Evolutionary conservation across 441 rosid species (phyloP).

Genomic region (Pelargonium fulgidum): DNA sequence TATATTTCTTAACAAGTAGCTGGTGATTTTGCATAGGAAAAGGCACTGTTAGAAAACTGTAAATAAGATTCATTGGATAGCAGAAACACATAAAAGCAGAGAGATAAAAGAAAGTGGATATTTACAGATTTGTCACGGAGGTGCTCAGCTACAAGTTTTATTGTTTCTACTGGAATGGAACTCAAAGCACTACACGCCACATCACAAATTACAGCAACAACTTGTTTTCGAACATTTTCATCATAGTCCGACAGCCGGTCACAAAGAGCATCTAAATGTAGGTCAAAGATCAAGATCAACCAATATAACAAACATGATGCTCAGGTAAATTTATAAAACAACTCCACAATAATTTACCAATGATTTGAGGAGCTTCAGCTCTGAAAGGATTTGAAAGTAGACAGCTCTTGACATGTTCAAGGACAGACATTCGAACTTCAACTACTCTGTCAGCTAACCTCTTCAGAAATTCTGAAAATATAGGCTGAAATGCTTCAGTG

Average conservation of each 20-base stretch:
- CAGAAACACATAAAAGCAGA: conserved; percentile 15
- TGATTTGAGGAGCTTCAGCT: conserved; percentile 77
- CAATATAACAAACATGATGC: conserved; percentile 16
- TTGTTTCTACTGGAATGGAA: conserved; percentile 64
- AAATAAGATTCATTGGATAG: conserved; percentile 19
- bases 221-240: conserved; percentile 94
- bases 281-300: conserved; percentile 23
- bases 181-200: conserved; percentile 63
- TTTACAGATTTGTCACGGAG: conserved; percentile 97
- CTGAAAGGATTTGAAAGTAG: conserved; percentile 68
- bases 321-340: conserved; percentile 19
- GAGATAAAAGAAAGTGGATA: conserved; percentile 21
- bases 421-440: conserved; percentile 79
- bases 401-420: conserved; percentile 80
- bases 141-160: conserved; percentile 84
- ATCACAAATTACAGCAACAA: conserved; percentile 85
- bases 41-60: conserved; percentile 13
- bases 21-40: conserved; percentile 28
- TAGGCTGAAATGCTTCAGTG: conserved; percentile 67
- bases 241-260: conserved; percentile 97
- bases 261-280: conserved; percentile 74
- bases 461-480: conserved; percentile 88
- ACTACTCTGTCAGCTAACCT: conserved; percentile 95
- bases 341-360: conserved; percentile 47
- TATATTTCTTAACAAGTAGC: conserved; percentile 80